phyloP scores from a whole-genome alignment of 495 filamentous ascomycete genomes.

The Darksidea phi region DNA sequence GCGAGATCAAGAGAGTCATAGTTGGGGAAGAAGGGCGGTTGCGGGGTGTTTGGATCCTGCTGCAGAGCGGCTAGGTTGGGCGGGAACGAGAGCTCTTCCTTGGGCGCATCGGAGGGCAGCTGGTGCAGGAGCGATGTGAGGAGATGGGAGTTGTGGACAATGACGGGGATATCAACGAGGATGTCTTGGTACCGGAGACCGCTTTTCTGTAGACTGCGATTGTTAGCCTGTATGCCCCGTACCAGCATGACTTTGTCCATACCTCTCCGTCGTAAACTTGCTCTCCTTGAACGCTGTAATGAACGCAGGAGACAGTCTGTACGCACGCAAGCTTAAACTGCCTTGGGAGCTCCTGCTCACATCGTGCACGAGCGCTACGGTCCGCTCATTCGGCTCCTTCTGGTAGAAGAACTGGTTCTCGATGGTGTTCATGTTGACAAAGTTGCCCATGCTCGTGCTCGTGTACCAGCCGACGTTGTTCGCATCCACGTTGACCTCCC shows the following conservation, averaged over 20 bases:
- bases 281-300: conserved; percentile 91
- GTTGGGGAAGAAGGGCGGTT: conserved; percentile 75
- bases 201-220: conserved; percentile 77
- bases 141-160: conserved; percentile 95
- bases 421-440: conserved; percentile 88
- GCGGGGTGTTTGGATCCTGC: conserved; percentile 49
- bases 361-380: conserved; percentile 92
- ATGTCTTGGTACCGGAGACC: conserved; percentile 93
- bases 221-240: conserved; percentile 29
- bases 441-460: conserved; percentile 98
- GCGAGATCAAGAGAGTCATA: conserved; percentile 82
- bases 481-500: conserved; percentile 97
- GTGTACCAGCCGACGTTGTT: conserved; percentile 99
- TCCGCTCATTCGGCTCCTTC: conserved; percentile 85
- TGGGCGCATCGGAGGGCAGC: conserved; percentile 61
- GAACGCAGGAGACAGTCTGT: conserved; percentile 82
- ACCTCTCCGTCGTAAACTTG: conserved; percentile 97
- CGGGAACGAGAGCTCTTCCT: conserved; percentile 65
- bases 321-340: conserved; percentile 83
- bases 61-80: conserved; percentile 72
- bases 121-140: conserved; percentile 94
- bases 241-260: conserved; percentile 37
- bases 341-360: conserved; percentile 91
- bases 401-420: conserved; percentile 99
- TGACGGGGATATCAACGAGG: conserved; percentile 84